phyloP scores from a whole-genome alignment of 805 yeast species.

The Barnettozyma wickerhamii region DNA sequence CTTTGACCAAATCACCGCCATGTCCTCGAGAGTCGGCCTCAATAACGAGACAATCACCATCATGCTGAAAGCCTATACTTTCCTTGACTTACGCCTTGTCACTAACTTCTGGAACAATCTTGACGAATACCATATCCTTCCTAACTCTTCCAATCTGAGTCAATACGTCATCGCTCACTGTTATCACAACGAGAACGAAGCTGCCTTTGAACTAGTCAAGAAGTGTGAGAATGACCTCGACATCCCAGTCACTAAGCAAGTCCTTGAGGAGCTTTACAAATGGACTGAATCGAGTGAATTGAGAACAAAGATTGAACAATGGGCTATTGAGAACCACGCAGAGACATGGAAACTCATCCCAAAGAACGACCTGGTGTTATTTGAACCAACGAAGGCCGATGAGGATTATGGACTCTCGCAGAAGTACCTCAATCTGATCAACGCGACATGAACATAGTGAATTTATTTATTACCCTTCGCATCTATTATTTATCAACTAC shows the following conservation, averaged over 20 bases:
- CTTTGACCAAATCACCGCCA: constrained; percentile 53
- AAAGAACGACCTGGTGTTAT: constrained; percentile 5
- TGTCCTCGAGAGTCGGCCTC: constrained; percentile 47
- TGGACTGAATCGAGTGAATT: constrained; percentile 29
- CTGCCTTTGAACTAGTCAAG: constrained; percentile 49
- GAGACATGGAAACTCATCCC: constrained; percentile 35
- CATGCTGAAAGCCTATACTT: constrained; percentile 61
- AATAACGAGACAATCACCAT: constrained; percentile 62
- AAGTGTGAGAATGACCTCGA: constrained; percentile 43
- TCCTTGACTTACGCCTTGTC: constrained; percentile 49
- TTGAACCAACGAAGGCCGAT: constrained; percentile 4
- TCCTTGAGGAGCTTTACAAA: constrained; percentile 44
- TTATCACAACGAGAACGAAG: constrained; percentile 53
- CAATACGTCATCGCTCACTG: constrained; percentile 69
- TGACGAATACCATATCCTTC: constrained; percentile 42
- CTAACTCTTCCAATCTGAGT: constrained; percentile 46
- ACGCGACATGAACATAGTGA: constrained; percentile 6
- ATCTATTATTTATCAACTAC: constrained; percentile 7
- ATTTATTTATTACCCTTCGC: constrained; percentile 3
- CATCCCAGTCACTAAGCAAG: constrained; percentile 38
- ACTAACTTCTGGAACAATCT: constrained; percentile 58
- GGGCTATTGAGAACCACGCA: constrained; percentile 34
- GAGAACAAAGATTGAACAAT: constrained; percentile 22
- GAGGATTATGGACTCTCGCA: constrained; percentile 12
- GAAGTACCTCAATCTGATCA: constrained; percentile 14